Conservation (phyloP, 2,329 filamentous ascomycete genomes). For the Claviceps africana region DNA sequence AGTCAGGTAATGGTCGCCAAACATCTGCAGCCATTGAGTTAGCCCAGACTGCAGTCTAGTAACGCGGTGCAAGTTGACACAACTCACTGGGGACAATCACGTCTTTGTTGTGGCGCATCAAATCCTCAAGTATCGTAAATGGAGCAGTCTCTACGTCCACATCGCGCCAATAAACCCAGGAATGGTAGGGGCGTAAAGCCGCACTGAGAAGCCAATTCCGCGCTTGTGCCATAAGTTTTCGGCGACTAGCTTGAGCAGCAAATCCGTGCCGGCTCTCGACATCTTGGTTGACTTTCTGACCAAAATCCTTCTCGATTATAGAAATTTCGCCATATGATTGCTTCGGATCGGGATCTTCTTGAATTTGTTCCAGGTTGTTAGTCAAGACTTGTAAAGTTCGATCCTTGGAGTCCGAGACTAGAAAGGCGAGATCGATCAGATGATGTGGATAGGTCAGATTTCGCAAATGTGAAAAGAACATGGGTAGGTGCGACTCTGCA, state of each 20-base stretch:
- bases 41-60: conserved; percentile 12
- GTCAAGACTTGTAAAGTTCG: conserved; percentile 66
- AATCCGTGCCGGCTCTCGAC: conserved; percentile 96
- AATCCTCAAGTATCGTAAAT: conserved; percentile 88
- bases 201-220: conserved; percentile 94
- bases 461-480: conserved; percentile 96
- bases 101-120: conserved; percentile 98
- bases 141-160: conserved; percentile 96
- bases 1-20: conserved; percentile 96
- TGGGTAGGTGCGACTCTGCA: conserved; percentile 77
- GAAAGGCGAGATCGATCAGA: conserved; percentile 87
- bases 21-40: conserved; percentile 48
- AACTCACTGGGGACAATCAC: conserved; percentile 92
- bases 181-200: conserved; percentile 84
- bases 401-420: conserved; percentile 96
- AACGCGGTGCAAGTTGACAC: neutral
- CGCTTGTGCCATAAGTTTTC: conserved; percentile 96
- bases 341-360: conserved; percentile 63
- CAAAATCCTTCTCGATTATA: conserved; percentile 97
- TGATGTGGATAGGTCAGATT: conserved; percentile 97
- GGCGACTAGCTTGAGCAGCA: conserved; percentile 79
- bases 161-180: conserved; percentile 99
- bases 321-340: conserved; percentile 91
- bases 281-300: conserved; percentile 93
- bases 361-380: conserved; percentile 61